These are phyloP conservation scores for Barnettozyma botsteinii DNA, from an alignment of 805 yeast genomes.

Conservation along the genomic window DNA sequence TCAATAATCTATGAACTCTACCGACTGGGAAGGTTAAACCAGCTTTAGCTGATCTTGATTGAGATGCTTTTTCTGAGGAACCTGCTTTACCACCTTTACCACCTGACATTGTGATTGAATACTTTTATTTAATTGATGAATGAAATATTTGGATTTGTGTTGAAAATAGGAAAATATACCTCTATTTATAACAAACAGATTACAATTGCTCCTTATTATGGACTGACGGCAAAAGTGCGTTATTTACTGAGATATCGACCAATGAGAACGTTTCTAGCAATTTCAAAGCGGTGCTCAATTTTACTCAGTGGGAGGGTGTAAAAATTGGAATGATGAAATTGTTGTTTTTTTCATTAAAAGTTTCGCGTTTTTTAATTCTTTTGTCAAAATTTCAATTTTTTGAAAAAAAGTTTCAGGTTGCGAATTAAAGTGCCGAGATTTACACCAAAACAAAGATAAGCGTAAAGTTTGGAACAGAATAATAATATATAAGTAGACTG, in stretches of 20 bases:
- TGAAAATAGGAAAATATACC: too few relatives aligned
- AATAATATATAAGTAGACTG: constrained; percentile 3
- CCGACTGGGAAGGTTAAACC: constrained; percentile 99
- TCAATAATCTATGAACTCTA: constrained; percentile 94
- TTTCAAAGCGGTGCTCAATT: constrained; percentile 5
- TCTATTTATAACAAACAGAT: neutral
- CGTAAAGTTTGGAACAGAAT: constrained; percentile 3
- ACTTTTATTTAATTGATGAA: constrained; percentile 5
- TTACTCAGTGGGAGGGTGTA: constrained; percentile 10
- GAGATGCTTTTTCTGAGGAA: constrained; percentile 89
- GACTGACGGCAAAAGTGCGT: constrained; percentile 6
- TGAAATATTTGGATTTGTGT: too few relatives aligned
- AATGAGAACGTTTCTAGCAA: constrained; percentile 1
- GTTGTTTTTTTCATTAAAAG: constrained; percentile 4
- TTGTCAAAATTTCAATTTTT: neutral
- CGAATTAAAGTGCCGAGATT: neutral
- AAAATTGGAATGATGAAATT: constrained; percentile 8
- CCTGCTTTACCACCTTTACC: constrained; percentile 88
- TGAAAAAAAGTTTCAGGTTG: constrained; percentile 1
- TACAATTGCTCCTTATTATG: neutral
- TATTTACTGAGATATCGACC: constrained; percentile 12
- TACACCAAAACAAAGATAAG: constrained; percentile 9
- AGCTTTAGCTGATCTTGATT: constrained; percentile 97
- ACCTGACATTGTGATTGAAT: constrained; percentile 50
- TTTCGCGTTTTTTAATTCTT: constrained; percentile 4